A percentile compares a stretch with the other conserved stretches of the same genome.
Evolutionary conservation across 805 yeast genomes (phyloP).

Genomic region (Candida silvicultrix): DNA sequence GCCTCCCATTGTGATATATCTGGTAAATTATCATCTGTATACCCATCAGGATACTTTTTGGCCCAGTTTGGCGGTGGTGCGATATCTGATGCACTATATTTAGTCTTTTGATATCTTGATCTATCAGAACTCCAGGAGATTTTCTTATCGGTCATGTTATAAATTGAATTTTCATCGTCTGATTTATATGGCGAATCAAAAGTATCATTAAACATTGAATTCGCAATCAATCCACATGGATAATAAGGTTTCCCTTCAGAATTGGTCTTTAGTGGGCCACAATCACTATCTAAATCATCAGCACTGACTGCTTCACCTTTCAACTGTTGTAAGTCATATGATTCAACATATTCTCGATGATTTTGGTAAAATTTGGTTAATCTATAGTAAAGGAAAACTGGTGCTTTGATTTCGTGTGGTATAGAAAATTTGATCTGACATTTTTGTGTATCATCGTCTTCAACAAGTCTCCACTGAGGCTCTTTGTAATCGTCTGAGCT

Average conservation of each 20-base stretch:
- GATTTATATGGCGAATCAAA: conserved; percentile 43
- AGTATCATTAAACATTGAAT: conserved; percentile 87
- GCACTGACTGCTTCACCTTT: conserved; percentile 64
- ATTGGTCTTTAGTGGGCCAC: conserved; percentile 56
- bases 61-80: conserved; percentile 96
- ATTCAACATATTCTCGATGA: conserved; percentile 87
- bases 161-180: conserved; percentile 4
- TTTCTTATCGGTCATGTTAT: conserved; percentile 34
- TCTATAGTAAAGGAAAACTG: conserved; percentile 74
- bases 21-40: conserved; percentile 76
- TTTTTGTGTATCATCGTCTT: conserved; percentile 31
- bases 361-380: conserved; percentile 90
- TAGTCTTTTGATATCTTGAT: conserved; percentile 64
- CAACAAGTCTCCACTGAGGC: conserved; percentile 61
- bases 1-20: conserved; percentile 72
- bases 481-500: conserved; percentile 7
- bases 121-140: conserved; percentile 87
- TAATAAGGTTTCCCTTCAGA: conserved; percentile 59
- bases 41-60: conserved; percentile 75
- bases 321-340: conserved; percentile 75
- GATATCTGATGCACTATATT: conserved; percentile 59
- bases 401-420: conserved; percentile 64
- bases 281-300: conserved; percentile 41
- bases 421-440: conserved; percentile 70
- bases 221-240: conserved; percentile 95